These are phyloP conservation scores for Ceratocystis smalleyi DNA, from an alignment of 2,329 filamentous ascomycete species.

Conservation along the genomic window DNA sequence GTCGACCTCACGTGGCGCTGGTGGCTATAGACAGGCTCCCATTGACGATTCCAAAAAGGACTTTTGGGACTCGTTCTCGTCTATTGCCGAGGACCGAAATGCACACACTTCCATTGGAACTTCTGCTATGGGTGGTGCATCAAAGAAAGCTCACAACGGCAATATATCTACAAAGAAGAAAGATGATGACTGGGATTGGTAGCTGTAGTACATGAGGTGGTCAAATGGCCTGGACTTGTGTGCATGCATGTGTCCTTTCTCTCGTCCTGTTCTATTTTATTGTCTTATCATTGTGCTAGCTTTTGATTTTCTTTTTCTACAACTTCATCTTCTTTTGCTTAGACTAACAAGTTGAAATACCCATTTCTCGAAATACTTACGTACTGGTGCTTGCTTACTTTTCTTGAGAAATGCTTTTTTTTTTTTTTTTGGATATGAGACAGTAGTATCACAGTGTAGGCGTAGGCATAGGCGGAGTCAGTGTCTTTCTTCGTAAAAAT, in stretches of 20 bases:
- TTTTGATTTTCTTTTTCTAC: not conserved
- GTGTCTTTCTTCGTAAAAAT: slow-evolving; percentile 15
- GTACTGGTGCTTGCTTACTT: not conserved
- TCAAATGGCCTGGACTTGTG: too few species aligned
- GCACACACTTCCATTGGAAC: slow-evolving; percentile 32
- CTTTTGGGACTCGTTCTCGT: slow-evolving; percentile 87
- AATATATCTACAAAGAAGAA: slow-evolving; percentile 29
- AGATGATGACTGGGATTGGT: slow-evolving; percentile 50
- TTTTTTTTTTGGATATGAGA: not conserved
- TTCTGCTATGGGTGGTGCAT: slow-evolving; percentile 32
- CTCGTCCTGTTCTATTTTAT: not conserved
- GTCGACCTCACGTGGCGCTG: slow-evolving; percentile 20
- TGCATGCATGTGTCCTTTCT: not conserved
- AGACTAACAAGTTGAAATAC: not conserved
- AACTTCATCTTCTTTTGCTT: not conserved
- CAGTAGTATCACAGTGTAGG: not conserved
- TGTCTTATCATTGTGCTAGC: not conserved
- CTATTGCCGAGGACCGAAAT: slow-evolving; percentile 42
- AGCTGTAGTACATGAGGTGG: slow-evolving; percentile 24
- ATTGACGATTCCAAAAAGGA: slow-evolving; percentile 55
- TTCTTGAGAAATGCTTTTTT: not conserved
- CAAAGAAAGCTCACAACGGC: slow-evolving; percentile 5
- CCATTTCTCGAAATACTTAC: not conserved
- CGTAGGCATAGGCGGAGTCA: not conserved
- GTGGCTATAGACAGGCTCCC: slow-evolving; percentile 26